These are phyloP conservation scores for Heracleum sosnowskyi DNA, from an alignment of 129 eudicot genomes.

Conservation along the genomic window DNA sequence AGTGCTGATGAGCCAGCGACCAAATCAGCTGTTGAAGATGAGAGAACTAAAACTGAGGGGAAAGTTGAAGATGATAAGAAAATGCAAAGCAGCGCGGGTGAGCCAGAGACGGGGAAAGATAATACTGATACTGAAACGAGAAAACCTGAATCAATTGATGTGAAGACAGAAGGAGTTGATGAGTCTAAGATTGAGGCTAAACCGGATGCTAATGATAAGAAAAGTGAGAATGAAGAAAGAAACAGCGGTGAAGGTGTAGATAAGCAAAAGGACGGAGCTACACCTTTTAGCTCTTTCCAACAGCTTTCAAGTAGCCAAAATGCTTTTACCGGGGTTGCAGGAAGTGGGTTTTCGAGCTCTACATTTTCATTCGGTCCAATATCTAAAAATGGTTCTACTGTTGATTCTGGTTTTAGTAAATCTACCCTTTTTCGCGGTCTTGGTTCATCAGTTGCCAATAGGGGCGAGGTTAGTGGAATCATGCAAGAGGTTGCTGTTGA, in stretches of 20 bases:
- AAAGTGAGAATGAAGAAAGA: conserved; percentile 17
- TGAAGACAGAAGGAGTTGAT: conserved; percentile 12
- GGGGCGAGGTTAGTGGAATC: conserved; percentile 39
- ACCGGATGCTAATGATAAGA: conserved; percentile 15
- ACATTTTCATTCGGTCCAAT: conserved; percentile 73
- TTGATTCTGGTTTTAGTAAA: conserved; percentile 36
- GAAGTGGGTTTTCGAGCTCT: conserved; percentile 77
- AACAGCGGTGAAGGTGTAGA: conserved; percentile 19
- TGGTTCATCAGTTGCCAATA: conserved; percentile 23
- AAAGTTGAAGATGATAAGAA: not conserved
- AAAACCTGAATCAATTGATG: conserved; percentile 7
- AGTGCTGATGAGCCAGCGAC: not conserved
- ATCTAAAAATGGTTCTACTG: conserved; percentile 37
- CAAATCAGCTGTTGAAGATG: conserved; percentile 11
- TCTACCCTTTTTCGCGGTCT: conserved; percentile 48
- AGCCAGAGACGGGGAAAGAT: conserved; percentile 1
- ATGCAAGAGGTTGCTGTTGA: conserved; percentile 80
- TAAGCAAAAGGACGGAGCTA: conserved; percentile 24
- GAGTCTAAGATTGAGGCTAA: conserved; percentile 21
- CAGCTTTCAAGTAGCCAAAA: conserved; percentile 88
- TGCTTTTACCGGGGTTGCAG: conserved; percentile 81
- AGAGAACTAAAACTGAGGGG: conserved; percentile 3
- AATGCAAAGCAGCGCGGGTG: conserved; percentile 4
- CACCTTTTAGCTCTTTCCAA: conserved; percentile 62
- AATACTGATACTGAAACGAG: conserved; percentile 13